phyloP scores from a whole-genome alignment of 2,329 filamentous ascomycete genomes.

The Xylaria sp. region DNA sequence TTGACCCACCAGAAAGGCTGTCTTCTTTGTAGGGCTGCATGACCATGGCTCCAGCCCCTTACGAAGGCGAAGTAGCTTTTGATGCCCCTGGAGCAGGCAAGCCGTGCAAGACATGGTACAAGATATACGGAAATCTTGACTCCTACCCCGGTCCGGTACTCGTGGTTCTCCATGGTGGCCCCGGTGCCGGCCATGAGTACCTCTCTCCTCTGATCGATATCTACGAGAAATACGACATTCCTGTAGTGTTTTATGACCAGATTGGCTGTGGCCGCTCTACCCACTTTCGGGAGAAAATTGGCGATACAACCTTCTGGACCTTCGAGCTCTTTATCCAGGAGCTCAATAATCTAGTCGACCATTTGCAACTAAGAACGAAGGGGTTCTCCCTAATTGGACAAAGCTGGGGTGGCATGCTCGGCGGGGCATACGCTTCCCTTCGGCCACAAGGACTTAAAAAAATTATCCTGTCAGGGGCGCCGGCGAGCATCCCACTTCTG shows the following conservation, averaged over 20 bases:
- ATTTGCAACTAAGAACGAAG: conserved; percentile 4
- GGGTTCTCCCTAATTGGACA: conserved; percentile 12
- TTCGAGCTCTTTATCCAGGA: conserved; percentile 20
- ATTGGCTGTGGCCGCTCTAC: conserved; percentile 25
- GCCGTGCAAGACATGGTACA: conserved; percentile 15
- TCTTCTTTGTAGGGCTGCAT: too few species aligned
- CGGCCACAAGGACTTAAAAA: conserved; percentile 9
- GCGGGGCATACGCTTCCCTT: conserved; percentile 13
- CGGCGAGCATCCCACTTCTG: conserved; percentile 20
- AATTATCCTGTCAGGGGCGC: conserved; percentile 2
- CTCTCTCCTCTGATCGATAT: conserved; percentile 70
- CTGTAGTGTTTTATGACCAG: conserved; percentile 47
- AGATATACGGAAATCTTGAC: neutral
- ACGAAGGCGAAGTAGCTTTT: neutral
- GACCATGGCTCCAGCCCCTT: neutral
- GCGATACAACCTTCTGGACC: conserved; percentile 16
- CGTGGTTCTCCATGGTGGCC: conserved; percentile 33
- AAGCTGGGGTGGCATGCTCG: conserved; percentile 29
- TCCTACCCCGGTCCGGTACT: conserved; percentile 1
- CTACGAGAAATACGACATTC: conserved; percentile 47
- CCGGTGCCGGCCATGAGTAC: conserved; percentile 64
- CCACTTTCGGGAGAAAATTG: conserved; percentile 1
- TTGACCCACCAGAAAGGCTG: too few species aligned
- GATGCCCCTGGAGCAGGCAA: neutral
- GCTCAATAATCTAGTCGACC: conserved; percentile 17